These are phyloP conservation scores for Pyrrhoderma lamaoense DNA, from an alignment of 1,284 basidiomycete genomes.

Conservation along the genomic window DNA sequence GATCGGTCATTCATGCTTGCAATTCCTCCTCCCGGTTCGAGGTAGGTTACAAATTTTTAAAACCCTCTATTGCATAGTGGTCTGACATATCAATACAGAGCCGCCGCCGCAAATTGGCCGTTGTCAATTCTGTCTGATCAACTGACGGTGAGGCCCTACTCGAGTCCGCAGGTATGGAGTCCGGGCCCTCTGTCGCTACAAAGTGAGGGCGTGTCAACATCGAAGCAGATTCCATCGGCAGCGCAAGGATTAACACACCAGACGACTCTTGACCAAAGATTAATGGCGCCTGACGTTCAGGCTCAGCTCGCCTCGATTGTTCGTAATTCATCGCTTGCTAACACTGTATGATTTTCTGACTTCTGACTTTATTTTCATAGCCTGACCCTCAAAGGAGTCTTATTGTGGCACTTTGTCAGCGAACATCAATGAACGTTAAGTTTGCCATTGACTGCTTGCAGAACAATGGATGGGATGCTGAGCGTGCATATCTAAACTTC, in stretches of 20 bases:
- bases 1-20: slow-evolving; percentile 88
- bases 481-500: slow-evolving; percentile 73
- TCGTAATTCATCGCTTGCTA: slow-evolving; percentile 27
- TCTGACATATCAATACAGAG: slow-evolving; percentile 45
- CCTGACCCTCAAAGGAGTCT: slow-evolving; percentile 59
- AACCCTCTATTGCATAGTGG: slow-evolving; percentile 5
- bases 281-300: slow-evolving; percentile 31
- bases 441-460: slow-evolving; percentile 77
- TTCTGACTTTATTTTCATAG: slow-evolving; percentile 28
- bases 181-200: slow-evolving; percentile 49
- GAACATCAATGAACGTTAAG: slow-evolving; percentile 68
- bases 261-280: slow-evolving; percentile 3
- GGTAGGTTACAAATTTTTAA: slow-evolving; percentile 39
- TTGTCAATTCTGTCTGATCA: slow-evolving; percentile 87
- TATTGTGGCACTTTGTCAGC: slow-evolving; percentile 59
- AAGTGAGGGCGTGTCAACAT: no score
- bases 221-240: slow-evolving; percentile 21
- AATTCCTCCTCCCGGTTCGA: slow-evolving; percentile 72
- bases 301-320: slow-evolving; percentile 49
- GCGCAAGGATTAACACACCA: slow-evolving; percentile 12
- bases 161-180: slow-evolving; percentile 73
- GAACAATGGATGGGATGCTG: slow-evolving; percentile 76
- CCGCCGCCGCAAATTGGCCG: slow-evolving; percentile 81
- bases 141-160: slow-evolving; percentile 77
- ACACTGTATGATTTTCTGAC: slow-evolving; percentile 1